Base-by-base conservation (phyloP, 2,329 filamentous ascomycete species). In the Lachnellula occidentalis region DNA sequence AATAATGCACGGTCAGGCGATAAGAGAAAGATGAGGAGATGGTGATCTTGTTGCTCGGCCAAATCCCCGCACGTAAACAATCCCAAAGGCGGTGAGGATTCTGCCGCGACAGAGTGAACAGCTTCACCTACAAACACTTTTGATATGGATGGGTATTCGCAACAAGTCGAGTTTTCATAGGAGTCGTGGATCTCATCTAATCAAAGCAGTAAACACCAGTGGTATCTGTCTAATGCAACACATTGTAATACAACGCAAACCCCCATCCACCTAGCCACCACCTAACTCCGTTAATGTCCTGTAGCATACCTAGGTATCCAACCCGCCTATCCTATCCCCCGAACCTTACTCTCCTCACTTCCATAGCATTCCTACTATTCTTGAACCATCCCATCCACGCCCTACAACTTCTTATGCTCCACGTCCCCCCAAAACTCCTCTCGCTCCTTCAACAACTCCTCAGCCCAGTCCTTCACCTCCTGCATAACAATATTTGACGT, bases 381-480 rank as follows among this genome's bases (percentile, higher is more conserved):
- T 4, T 53, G 39, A 27, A 60, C 34, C 5, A 34, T 50, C 11
- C 34, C 46, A 17, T 58, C 55, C 6, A 36, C 49, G 15, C 50
- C 51, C 36, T 47, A 34, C 11, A 42, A 61, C 17, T 51, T 58
- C 4, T 61, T 65, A 65, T 78, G 74, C 19, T 68, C 69, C 31
- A 74, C 55, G 0, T 47, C 60, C n/a, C 42, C 77, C 90, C 90
- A 96, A 65, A 90, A 86, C 31, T 74, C 77, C 62, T 86, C 78
- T 53, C 92, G 78, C 76, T 97, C 92, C 63, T 77, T 75, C 60
- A 97, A 74, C 31, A 96, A 75, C 60, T 90, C 83, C 24, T 80
- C 77, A 0, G 86, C 87, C 92, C 92, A 97, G 12, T 75, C 80
- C 73, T 85, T 83, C 62, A 91, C 87, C 74, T 96, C 92, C 0